Conservation (phyloP, 1,139 yeast species). For the Scheffersomyces segobiensis region DNA sequence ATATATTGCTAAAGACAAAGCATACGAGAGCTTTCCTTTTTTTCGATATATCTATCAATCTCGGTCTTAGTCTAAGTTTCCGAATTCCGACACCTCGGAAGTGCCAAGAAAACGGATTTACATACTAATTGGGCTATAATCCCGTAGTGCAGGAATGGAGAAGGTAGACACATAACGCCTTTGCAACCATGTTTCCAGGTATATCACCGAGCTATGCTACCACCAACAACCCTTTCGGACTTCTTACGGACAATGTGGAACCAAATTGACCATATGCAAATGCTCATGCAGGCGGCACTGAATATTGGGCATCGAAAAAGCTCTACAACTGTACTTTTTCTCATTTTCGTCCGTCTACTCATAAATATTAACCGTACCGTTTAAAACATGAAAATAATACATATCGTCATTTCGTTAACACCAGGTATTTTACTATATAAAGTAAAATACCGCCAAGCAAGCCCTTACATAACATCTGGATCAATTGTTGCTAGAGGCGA, state of each 20-base stretch:
- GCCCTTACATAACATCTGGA: conserved; percentile 1
- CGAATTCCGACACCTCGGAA: not conserved
- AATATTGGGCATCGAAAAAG: not conserved
- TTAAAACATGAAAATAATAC: not conserved
- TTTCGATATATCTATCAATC: not conserved
- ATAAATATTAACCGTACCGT: not conserved
- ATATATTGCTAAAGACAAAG: not conserved
- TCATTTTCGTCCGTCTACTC: not conserved
- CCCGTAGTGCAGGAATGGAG: not conserved
- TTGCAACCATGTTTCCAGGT: not conserved
- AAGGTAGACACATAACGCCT: not conserved
- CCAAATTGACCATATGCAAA: not conserved
- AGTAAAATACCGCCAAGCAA: not conserved
- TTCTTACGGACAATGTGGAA: too few relatives aligned
- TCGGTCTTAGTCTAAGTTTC: not conserved
- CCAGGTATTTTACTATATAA: not conserved
- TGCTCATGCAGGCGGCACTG: not conserved
- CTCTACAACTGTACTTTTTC: not conserved
- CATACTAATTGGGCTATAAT: not conserved
- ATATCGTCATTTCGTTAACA: not conserved
- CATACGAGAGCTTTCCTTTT: not conserved
- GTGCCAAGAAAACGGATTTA: not conserved
- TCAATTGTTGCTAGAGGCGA: conserved; percentile 6
- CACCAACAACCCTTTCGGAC: not conserved
- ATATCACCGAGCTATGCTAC: not conserved